These are phyloP conservation scores for Eucalyptus camaldulensis DNA, from an alignment of 345 rosid species.

Conservation along the genomic window DNA sequence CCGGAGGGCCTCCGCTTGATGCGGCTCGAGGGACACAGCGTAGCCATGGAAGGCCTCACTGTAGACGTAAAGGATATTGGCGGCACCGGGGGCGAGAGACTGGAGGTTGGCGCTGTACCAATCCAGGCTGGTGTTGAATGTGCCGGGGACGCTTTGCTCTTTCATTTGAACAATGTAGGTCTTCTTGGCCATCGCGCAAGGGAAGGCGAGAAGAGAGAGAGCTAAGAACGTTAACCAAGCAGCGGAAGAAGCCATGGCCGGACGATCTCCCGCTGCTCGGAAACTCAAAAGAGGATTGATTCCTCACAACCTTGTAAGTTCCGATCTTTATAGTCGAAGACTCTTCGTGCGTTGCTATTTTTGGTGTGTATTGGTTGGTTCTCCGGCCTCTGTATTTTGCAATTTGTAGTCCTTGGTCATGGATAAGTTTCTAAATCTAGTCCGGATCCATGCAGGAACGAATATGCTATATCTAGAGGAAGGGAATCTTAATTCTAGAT, in stretches of 20 bases:
- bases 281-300: background rate
- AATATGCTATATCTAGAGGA: background rate
- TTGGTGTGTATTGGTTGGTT: background rate
- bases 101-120: conserved; percentile 60
- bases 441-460: background rate
- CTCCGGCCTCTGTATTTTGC: background rate
- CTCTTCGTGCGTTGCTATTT: background rate
- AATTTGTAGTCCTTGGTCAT: background rate
- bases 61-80: conserved; percentile 37
- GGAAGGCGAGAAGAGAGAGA: background rate
- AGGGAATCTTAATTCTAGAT: background rate
- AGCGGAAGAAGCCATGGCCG: background rate
- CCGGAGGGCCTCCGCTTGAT: conserved; percentile 38
- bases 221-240: background rate
- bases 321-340: background rate
- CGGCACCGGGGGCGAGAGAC: conserved; percentile 12
- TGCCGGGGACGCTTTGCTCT: conserved; percentile 37
- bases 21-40: conserved; percentile 45
- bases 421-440: background rate
- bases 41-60: conserved; percentile 49
- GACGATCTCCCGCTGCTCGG: background rate
- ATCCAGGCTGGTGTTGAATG: conserved; percentile 40
- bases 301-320: background rate
- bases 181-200: conserved; percentile 4
- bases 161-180: conserved; percentile 76